Conservation (phyloP, 2,329 filamentous ascomycete species). For the Akanthomyces uredinophilus region DNA sequence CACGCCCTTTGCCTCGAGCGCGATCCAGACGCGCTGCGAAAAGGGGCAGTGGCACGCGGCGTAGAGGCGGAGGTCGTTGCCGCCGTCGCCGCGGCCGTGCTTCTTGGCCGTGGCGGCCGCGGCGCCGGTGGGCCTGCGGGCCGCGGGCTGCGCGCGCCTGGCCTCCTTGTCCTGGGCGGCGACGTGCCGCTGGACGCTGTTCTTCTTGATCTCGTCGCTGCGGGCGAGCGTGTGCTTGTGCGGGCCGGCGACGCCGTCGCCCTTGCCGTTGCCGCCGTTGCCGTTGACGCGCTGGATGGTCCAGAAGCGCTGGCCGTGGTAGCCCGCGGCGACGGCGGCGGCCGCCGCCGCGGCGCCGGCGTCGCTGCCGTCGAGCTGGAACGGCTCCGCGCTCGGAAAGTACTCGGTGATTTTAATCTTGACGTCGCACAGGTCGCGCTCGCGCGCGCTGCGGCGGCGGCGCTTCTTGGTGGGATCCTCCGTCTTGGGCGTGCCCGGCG, state of each 20-base stretch:
- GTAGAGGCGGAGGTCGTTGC: conserved; percentile 69
- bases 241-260: conserved; percentile 63
- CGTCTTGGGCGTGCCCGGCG: conserved; percentile 73
- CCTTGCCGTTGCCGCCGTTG: conserved; percentile 67
- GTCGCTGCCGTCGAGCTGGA: conserved; percentile 25
- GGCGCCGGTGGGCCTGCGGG: conserved; percentile 66
- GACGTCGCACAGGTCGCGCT: conserved; percentile 76
- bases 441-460: conserved; percentile 67
- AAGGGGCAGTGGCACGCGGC: conserved; percentile 84
- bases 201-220: conserved; percentile 78
- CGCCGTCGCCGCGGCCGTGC: conserved; percentile 60
- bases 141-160: conserved; percentile 62
- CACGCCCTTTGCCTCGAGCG: conserved; percentile 72
- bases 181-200: conserved; percentile 63
- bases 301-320: conserved; percentile 55
- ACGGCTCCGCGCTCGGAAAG: conserved; percentile 46
- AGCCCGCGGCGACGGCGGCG: conserved; percentile 31
- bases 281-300: conserved; percentile 75
- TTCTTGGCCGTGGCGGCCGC: conserved; percentile 65
- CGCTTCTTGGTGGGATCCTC: conserved; percentile 79
- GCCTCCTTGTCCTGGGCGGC: conserved; percentile 60
- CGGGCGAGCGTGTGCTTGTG: conserved; percentile 69
- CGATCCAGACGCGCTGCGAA: conserved; percentile 85
- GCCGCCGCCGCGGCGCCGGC: conserved; percentile 15
- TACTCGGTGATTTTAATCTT: conserved; percentile 85